These are phyloP conservation scores for Cryptosporidium sp. DNA, from an alignment of 169 alveolate species.

Conservation along the genomic window DNA sequence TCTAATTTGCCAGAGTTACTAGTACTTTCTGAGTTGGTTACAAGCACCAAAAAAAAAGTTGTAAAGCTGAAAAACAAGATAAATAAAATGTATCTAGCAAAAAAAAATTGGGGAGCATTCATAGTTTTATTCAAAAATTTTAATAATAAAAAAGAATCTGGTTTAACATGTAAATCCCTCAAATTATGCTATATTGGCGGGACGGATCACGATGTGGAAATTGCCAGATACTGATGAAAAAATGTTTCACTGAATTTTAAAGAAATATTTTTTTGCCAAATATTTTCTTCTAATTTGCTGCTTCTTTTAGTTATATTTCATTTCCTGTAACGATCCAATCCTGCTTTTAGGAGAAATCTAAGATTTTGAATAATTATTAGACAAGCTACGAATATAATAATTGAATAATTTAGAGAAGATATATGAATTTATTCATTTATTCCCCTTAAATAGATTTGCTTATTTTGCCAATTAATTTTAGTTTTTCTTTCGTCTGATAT, in stretches of 20 bases:
- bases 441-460: neutral
- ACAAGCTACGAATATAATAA: neutral
- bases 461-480: neutral
- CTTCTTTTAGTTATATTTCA: neutral
- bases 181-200: neutral
- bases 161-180: neutral
- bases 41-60: neutral
- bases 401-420: neutral
- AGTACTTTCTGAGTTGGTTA: neutral
- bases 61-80: neutral
- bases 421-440: neutral
- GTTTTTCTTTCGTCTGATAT: neutral
- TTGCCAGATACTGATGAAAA: neutral
- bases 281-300: neutral
- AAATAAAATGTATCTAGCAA: neutral
- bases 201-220: neutral
- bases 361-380: constrained; percentile 17
- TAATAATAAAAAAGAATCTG: neutral
- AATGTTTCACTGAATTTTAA: too few relatives aligned
- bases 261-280: too few relatives aligned
- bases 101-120: neutral
- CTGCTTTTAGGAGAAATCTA: constrained; percentile 9
- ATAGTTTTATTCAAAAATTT: neutral
- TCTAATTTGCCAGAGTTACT: neutral
- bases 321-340: constrained; percentile 39